A percentile compares a stretch with the other conserved stretches of the same genome.
phyloP scores from a whole-genome alignment of 2,329 filamentous ascomycete genomes.

The Podosphaera aphanis region DNA sequence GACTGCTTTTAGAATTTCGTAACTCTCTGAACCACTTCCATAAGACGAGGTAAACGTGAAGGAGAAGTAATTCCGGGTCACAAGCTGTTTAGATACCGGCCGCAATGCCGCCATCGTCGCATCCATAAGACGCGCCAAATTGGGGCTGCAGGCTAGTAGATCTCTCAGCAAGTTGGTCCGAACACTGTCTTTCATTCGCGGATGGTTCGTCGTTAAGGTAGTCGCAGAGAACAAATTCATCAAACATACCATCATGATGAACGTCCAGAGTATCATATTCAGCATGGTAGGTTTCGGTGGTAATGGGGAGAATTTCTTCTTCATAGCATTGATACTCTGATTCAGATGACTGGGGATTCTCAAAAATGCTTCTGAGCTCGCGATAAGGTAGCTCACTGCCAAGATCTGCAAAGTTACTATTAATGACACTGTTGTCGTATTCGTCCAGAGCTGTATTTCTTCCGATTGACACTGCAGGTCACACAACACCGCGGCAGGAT shows the following conservation, averaged over 20 bases:
- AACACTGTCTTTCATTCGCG: slow-evolving; percentile 16
- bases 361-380: slow-evolving; percentile 47
- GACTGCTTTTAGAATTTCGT: too few relatives aligned
- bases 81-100: slow-evolving; percentile 34
- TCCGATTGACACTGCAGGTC: slow-evolving; percentile 99
- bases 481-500: slow-evolving; percentile 99
- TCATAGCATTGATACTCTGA: slow-evolving; percentile 57
- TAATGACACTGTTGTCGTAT: slow-evolving; percentile 10
- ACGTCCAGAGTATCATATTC: slow-evolving; percentile 43
- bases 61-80: slow-evolving; percentile 11
- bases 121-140: slow-evolving; percentile 50
- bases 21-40: slow-evolving; percentile 1
- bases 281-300: slow-evolving; percentile 41
- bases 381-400: slow-evolving; percentile 36
- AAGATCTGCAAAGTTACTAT: slow-evolving; percentile 19
- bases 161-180: slow-evolving; percentile 17
- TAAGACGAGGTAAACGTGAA: slow-evolving; percentile 11
- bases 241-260: slow-evolving; percentile 31
- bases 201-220: slow-evolving; percentile 25
- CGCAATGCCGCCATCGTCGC: slow-evolving; percentile 52
- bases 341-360: slow-evolving; percentile 44
- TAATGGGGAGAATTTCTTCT: slow-evolving; percentile 51
- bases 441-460: slow-evolving; percentile 19
- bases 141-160: slow-evolving; percentile 51
- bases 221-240: slow-evolving; percentile 28